These are phyloP conservation scores for Sonneratia caseolaris DNA, from an alignment of 345 rosid species.

Conservation along the genomic window DNA sequence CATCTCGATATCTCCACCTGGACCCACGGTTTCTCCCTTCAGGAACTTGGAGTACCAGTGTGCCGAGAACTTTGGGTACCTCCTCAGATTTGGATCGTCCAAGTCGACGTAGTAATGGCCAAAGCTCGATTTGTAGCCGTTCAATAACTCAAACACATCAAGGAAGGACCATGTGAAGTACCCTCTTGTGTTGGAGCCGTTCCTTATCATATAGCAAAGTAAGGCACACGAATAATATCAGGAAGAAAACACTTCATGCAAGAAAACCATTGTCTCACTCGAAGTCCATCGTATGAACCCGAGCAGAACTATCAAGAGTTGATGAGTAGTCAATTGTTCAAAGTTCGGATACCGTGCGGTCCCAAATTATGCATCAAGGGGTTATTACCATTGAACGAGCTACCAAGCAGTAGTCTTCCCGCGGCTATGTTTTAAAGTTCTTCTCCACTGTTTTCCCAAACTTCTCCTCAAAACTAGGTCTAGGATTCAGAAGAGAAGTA, in stretches of 20 bases:
- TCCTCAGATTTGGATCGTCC: constrained; percentile 14
- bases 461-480: neutral
- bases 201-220: constrained; percentile 3
- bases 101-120: constrained; percentile 16
- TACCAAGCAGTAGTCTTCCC: neutral
- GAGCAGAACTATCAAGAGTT: neutral
- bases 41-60: constrained; percentile 12
- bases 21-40: constrained; percentile 10
- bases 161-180: constrained; percentile 20
- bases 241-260: neutral
- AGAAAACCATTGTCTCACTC: neutral
- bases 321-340: no score
- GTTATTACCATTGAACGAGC: no score
- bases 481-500: neutral
- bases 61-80: constrained; percentile 14
- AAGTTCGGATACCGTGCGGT: no score
- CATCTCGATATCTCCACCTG: neutral
- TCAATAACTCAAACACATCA: constrained; percentile 11
- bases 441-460: neutral
- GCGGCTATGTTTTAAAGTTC: neutral
- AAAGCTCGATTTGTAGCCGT: constrained; percentile 6
- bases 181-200: constrained; percentile 15
- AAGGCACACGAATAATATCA: neutral
- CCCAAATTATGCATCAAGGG: no score
- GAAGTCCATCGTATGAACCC: neutral